Percentiles rank a stretch among this genome's conserved stretches.
phyloP scores from a whole-genome alignment of 805 yeast species.

The Nakazawaea wickerhamii region DNA sequence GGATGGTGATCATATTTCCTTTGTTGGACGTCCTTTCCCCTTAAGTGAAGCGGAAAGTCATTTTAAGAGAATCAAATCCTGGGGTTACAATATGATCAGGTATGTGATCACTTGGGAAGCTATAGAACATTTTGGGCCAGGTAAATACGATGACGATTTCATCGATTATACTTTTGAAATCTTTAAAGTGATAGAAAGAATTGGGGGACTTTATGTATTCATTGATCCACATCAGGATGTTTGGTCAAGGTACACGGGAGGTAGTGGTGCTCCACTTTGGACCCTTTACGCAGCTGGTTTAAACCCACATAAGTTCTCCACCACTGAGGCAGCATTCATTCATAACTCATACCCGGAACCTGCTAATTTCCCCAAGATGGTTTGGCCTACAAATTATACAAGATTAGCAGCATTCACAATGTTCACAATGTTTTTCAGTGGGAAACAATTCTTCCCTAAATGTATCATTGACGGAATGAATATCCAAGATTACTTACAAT shows the following conservation, averaged over 20 bases:
- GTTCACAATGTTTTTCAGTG: slow-evolving; percentile 85
- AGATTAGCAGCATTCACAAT: slow-evolving; percentile 71
- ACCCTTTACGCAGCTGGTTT: slow-evolving; percentile 85
- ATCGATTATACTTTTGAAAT: slow-evolving; percentile 64
- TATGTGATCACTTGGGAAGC: slow-evolving; percentile 90
- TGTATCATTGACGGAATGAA: slow-evolving; percentile 64
- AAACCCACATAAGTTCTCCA: slow-evolving; percentile 65
- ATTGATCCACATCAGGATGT: slow-evolving; percentile 92
- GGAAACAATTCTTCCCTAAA: slow-evolving; percentile 70
- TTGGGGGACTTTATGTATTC: slow-evolving; percentile 75
- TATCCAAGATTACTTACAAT: slow-evolving; percentile 74
- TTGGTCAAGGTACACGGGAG: slow-evolving; percentile 87
- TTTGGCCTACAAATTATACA: slow-evolving; percentile 86
- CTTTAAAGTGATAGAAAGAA: slow-evolving; percentile 46
- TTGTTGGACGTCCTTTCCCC: slow-evolving; percentile 78
- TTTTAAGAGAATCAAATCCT: slow-evolving; percentile 59
- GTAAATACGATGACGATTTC: slow-evolving; percentile 69
- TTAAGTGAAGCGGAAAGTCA: slow-evolving; percentile 68
- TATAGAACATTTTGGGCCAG: slow-evolving; percentile 84
- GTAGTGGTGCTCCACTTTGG: slow-evolving; percentile 94
- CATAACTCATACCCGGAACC: slow-evolving; percentile 54
- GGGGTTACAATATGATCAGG: slow-evolving; percentile 80
- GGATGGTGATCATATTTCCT: slow-evolving; percentile 72
- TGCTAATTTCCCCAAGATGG: slow-evolving; percentile 65
- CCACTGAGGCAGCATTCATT: slow-evolving; percentile 73